Conservation (phyloP, 306 rosid genomes). For the Luffa aegyptiaca region DNA sequence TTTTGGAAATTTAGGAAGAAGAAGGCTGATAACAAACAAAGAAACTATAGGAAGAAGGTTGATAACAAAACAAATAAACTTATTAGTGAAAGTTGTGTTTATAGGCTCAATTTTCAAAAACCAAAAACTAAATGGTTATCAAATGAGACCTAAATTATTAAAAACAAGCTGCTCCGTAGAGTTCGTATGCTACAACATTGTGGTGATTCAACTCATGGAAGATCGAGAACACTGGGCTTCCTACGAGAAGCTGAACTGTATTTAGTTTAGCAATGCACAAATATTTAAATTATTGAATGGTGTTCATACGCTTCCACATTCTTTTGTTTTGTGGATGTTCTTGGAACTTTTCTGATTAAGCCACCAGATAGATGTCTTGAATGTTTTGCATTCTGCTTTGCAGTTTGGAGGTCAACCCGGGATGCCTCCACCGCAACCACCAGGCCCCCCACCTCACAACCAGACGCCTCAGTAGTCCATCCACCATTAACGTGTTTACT, state of each 20-base stretch:
- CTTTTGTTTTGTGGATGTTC: neutral
- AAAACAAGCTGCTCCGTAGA: neutral
- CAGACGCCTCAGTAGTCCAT: constrained; percentile 48
- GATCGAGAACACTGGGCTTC: neutral
- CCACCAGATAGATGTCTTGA: neutral
- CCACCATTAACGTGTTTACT: neutral
- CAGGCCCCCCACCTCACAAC: constrained; percentile 27
- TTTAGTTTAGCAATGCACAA: neutral
- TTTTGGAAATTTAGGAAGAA: too few relatives aligned
- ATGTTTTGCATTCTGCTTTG: constrained; percentile 8
- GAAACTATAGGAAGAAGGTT: too few relatives aligned
- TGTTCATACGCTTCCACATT: neutral
- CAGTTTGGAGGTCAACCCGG: constrained; percentile 76
- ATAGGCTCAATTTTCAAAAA: too few relatives aligned
- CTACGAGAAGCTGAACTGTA: neutral
- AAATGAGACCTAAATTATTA: neutral
- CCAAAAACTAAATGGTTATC: too few relatives aligned
- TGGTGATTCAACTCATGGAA: neutral
- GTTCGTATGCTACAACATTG: neutral
- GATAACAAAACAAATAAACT: too few relatives aligned
- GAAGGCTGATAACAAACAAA: too few relatives aligned
- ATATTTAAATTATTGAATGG: neutral
- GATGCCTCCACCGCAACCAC: constrained; percentile 52
- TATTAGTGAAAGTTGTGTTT: too few relatives aligned
- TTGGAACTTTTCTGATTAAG: neutral